Conservation (phyloP, 2,329 filamentous ascomycete species). For the Talaromyces verruculosus region DNA sequence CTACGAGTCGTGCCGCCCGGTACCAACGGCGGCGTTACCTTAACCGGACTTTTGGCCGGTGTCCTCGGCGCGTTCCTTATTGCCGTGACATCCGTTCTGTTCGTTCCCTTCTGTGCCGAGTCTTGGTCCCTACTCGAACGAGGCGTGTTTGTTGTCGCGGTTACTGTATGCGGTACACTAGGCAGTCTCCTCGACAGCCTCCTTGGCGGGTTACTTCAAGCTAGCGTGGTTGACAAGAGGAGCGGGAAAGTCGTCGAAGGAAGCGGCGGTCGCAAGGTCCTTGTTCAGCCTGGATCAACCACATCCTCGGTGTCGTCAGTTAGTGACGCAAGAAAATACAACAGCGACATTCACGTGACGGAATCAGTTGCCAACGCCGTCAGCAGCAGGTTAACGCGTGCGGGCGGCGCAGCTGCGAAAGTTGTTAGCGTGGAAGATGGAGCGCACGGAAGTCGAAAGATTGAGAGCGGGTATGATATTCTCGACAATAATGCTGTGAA, state of each 20-base stretch:
- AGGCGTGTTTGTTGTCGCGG: conserved; percentile 56
- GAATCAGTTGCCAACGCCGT: conserved; percentile 35
- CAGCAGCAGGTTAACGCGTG: conserved; percentile 27
- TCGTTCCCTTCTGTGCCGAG: conserved; percentile 65
- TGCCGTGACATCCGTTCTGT: conserved; percentile 65
- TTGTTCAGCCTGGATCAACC: conserved; percentile 38
- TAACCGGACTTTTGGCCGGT: conserved; percentile 71
- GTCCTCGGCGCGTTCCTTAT: conserved; percentile 69
- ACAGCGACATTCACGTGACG: conserved; percentile 29
- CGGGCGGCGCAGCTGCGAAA: conserved; percentile 23
- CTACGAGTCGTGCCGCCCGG: conserved; percentile 80
- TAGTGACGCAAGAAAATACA: conserved; percentile 24
- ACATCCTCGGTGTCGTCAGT: conserved; percentile 25
- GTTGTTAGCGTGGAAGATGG: conserved; percentile 34
- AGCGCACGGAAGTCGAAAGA: conserved; percentile 56
- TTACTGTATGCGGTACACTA: conserved; percentile 71
- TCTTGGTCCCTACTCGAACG: conserved; percentile 28
- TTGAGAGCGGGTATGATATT: conserved; percentile 69
- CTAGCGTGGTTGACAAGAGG: conserved; percentile 78
- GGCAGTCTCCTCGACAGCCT: conserved; percentile 87
- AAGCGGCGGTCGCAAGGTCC: conserved; percentile 65
- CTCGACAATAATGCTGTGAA: conserved; percentile 97
- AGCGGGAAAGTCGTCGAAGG: conserved; percentile 89
- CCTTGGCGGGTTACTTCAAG: conserved; percentile 80
- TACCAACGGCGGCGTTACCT: conserved; percentile 89